A percentile compares a stretch with the other conserved stretches of the same genome.
These are phyloP conservation scores for Peltaster fructicola DNA, from an alignment of 2,329 filamentous ascomycete genomes.

Conservation along the genomic window DNA sequence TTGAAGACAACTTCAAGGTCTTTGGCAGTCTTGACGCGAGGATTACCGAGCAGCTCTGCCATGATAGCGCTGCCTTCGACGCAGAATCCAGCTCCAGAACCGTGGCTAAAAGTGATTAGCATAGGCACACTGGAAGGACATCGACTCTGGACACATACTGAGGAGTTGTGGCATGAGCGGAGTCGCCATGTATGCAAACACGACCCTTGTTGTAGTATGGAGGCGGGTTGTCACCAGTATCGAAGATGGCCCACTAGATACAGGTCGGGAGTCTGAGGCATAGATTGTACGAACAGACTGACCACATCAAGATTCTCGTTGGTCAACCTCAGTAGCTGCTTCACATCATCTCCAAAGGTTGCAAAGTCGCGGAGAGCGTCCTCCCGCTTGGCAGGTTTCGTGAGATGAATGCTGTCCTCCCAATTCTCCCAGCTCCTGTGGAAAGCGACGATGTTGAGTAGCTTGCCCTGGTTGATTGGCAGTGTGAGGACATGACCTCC, in stretches of 20 bases:
- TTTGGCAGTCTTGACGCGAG: slow-evolving; percentile 5
- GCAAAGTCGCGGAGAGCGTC: slow-evolving; percentile 12
- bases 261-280: background rate
- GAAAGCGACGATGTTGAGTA: slow-evolving; percentile 14
- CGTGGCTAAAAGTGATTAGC: no score
- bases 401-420: slow-evolving; percentile 10
- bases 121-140: no score
- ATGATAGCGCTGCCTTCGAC: slow-evolving; percentile 15
- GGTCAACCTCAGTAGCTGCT: slow-evolving; percentile 10
- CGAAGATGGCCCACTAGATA: slow-evolving; percentile 24
- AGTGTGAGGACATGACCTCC: slow-evolving; percentile 42
- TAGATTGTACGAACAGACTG: slow-evolving; percentile 1
- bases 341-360: slow-evolving; percentile 10
- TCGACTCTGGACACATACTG: no score
- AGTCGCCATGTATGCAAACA: slow-evolving; percentile 22
- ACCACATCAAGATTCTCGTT: slow-evolving; percentile 9
- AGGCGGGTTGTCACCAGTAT: slow-evolving; percentile 20
- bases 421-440: slow-evolving; percentile 9
- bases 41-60: slow-evolving; percentile 10
- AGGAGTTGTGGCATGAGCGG: slow-evolving; percentile 25
- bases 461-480: slow-evolving; percentile 21
- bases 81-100: slow-evolving; percentile 16
- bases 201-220: slow-evolving; percentile 19
- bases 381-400: slow-evolving; percentile 8
- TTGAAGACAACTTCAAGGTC: slow-evolving; percentile 20